phyloP scores from a whole-genome alignment of 75 land plant species.

The Selaginella moellendorffii region DNA sequence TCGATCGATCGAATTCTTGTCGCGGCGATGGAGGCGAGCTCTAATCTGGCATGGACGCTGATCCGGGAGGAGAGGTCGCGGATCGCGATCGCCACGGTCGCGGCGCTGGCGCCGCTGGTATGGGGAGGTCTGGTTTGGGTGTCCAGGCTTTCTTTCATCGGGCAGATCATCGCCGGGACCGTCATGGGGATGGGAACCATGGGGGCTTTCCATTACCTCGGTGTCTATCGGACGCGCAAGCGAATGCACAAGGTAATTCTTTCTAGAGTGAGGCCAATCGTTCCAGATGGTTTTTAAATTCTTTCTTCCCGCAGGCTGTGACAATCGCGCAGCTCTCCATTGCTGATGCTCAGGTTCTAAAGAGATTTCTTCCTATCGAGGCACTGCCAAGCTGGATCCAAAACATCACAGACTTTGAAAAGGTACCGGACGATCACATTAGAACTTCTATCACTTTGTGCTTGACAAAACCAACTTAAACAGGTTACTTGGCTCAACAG shows the following conservation, averaged over 20 bases:
- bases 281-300: not conserved
- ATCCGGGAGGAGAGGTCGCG: not conserved
- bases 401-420: conserved; percentile 18
- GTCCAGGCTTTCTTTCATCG: not conserved
- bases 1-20: not conserved
- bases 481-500: conserved; percentile 31
- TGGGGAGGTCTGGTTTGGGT: not conserved
- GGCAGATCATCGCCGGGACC: not conserved
- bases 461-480: not conserved
- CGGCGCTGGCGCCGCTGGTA: not conserved
- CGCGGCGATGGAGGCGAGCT: not conserved
- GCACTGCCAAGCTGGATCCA: not conserved
- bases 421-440: conserved; percentile 10
- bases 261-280: not conserved
- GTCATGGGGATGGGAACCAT: not conserved
- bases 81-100: not conserved
- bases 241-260: not conserved
- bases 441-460: not conserved
- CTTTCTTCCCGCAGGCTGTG: not conserved
- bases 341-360: not conserved
- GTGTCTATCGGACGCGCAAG: not conserved
- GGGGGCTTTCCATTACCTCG: not conserved
- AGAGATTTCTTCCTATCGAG: not conserved
- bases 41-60: not conserved
- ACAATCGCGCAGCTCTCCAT: not conserved